Evolutionary conservation across 192 early-diverging fungal genomes (phyloP), one percentile per base, ranked within the genome.

Genomic region (Coemansia sp.): DNA sequence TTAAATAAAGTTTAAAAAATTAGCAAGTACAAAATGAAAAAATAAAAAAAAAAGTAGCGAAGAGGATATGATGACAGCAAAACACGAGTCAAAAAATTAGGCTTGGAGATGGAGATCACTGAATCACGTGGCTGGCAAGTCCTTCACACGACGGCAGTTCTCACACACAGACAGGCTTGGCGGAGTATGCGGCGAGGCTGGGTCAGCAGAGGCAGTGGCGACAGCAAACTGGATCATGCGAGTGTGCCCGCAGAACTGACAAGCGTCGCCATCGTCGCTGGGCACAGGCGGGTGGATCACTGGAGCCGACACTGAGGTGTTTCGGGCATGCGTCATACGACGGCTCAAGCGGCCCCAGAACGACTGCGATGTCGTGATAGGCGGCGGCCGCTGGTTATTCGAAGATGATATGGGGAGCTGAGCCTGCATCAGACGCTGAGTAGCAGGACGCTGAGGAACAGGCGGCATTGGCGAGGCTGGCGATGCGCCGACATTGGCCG

Each of bases 151-250:
- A 50, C 74, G 78, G 61, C 81, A 83, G 36, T 62, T 72, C 33
- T 73, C 70, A 64, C 81, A 83, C 2, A 83, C 81, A 3, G 73
- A 70, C 58, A 78, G 65, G 38, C 49, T 70, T 34, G 68, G 58
- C 18, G 55, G 38, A 13, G 47, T 38, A 9, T 40, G 47, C 12
- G 11, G 24, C 61, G 36, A 18, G n/a, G 49, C 62, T 20, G 55
- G 43, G 53, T 31, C 53, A 8, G 69, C 44, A 20, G 49, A 43
- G 15, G 65, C 52, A 20, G 65, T 52, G 1, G 80, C 66, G 18
- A 83, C 76, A 2, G 70, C 68, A 75, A 83, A 83, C 70, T 78
- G 73, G 20, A 78, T 72, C 29, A 83, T 68, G 29, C 52, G 36
- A 15, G 27, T 24, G 65, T 83, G 73, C 2, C 76, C 76, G 55